Base-by-base conservation (phyloP, 169 alveolate species). In the Plasmodium malariae region DNA sequence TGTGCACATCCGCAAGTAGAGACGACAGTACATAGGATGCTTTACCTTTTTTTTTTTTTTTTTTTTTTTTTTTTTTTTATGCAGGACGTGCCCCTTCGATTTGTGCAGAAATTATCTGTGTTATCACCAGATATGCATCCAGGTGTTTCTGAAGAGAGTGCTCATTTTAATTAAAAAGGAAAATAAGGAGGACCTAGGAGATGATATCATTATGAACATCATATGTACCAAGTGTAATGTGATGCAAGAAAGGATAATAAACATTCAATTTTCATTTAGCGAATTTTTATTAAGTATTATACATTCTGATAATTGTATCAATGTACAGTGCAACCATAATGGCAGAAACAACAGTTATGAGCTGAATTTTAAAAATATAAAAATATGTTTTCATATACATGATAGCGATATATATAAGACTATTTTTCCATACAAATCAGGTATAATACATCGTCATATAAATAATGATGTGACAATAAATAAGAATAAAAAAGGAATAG, bases 91-190 rank as follows among this genome's bases (percentile, higher is more conserved):
- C 54, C 90, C 90, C 19, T 67, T 80, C 28, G 90, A 68, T 24
- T 24, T 43, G 34, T 80, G 90, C 43, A 32, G 62, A 48, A 80
- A 80, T 24, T 43, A 80, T 51, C 43, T 80, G 28, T 24, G 80
- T 36, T 59, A 80, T 32, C 90, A 80, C 43, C 90, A 80, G 37
- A 80, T 80, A 37, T 80, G 90, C 26, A 80, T 80, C 40, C 90
- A 80, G 54, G 67, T 80, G 32, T 68, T 80, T 59, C 40, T 80
- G 34, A 80, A 68, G 21, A 32, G 83, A 36, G 48, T 80, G 21
- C 37, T 80, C 0, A 80, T 80, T 12, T 11, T n/a, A 51, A 49
- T 80, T 65, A 80, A 67, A 32, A 67, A 80, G 32, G 73, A 67
- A 51, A 65, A 70, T 30, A 80, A n/a, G 28, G 65, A 80, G 7